phyloP scores from a whole-genome alignment of 257 asterid species.

The Hygrophila difformis region DNA sequence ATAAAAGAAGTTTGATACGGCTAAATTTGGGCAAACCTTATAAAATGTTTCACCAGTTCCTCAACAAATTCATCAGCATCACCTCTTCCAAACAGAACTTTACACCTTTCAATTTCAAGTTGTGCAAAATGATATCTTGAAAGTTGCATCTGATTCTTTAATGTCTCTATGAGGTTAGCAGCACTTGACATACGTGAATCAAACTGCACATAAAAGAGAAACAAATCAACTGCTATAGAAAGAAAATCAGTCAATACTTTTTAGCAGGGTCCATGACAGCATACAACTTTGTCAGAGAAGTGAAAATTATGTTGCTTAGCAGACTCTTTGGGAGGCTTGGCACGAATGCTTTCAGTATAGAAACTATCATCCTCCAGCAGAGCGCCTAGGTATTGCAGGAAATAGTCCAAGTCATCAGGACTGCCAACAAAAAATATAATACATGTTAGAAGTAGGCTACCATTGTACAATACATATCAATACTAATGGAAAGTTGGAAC shows the following conservation, averaged over 20 bases:
- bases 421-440: conserved; percentile 30
- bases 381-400: conserved; percentile 74
- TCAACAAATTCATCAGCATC: conserved; percentile 46
- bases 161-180: conserved; percentile 41
- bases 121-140: no score
- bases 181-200: conserved; percentile 65
- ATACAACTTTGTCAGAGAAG: conserved; percentile 61
- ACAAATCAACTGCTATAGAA: conserved; percentile 19
- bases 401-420: conserved; percentile 95
- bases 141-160: conserved; percentile 32
- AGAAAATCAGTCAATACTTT: conserved; percentile 9
- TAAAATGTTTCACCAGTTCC: conserved; percentile 57
- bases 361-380: conserved; percentile 70
- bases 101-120: no score
- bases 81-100: conserved; percentile 61
- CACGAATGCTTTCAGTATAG: conserved; percentile 33
- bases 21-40: conserved; percentile 36
- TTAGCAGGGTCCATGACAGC: conserved; percentile 23
- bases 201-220: conserved; percentile 61
- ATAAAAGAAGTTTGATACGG: no score
- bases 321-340: conserved; percentile 23
- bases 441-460: no score
- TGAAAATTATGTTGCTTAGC: conserved; percentile 34
- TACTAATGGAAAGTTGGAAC: no score
- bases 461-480: no score